These are phyloP conservation scores for Elymus sibiricus DNA, from an alignment of 176 grass and related monocot species.

Conservation along the genomic window DNA sequence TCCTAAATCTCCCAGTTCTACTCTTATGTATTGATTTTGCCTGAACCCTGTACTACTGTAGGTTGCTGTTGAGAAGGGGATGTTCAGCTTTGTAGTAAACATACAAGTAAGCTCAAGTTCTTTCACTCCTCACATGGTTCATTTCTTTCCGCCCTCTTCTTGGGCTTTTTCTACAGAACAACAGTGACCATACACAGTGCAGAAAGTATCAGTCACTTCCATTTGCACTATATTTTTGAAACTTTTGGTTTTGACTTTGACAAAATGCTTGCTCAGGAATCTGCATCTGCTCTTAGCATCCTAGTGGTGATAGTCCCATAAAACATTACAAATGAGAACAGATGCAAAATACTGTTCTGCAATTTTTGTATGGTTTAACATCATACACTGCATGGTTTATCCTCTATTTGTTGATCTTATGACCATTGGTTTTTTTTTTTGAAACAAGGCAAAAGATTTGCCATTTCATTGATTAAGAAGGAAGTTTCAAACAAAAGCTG, in stretches of 20 bases:
- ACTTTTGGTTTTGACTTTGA: not conserved
- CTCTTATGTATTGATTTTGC: constrained; percentile 19
- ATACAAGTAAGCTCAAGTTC: constrained; percentile 66
- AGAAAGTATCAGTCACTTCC: not conserved
- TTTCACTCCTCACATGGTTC: not conserved
- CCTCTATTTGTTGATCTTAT: not conserved
- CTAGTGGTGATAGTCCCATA: not conserved
- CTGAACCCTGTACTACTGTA: constrained; percentile 24
- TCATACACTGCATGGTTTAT: not conserved
- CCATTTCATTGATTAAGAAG: no score
- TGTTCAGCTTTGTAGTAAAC: constrained; percentile 87
- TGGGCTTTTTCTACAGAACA: constrained; percentile 6
- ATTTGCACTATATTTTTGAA: not conserved
- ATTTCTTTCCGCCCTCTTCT: no score
- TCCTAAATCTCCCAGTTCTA: not conserved
- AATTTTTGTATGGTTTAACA: not conserved
- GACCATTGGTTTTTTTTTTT: no score
- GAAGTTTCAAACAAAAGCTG: no score
- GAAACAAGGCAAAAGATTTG: no score
- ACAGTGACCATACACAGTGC: not conserved
- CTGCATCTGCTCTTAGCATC: not conserved
- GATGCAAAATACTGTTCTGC: not conserved
- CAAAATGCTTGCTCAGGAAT: not conserved
- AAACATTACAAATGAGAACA: not conserved
- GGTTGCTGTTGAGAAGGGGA: constrained; percentile 91